Evolutionary conservation across 2,329 filamentous ascomycete genomes (phyloP), one percentile per base, ranked within the genome.

Genomic region (Teratosphaeria zuluensis): DNA sequence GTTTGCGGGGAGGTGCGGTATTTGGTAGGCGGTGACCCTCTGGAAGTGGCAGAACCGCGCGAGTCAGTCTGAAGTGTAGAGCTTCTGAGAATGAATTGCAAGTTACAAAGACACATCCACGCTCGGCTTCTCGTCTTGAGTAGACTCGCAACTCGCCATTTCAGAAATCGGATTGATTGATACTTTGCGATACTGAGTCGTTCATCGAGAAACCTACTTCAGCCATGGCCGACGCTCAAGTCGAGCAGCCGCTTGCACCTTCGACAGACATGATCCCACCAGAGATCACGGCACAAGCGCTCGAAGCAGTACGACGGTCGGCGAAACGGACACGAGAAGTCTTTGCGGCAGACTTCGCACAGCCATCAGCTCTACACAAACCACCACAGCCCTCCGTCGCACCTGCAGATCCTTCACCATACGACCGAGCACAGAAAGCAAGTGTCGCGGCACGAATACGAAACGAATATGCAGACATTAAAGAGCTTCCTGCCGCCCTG

Each of bases 391-490:
- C 74, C 53, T 72, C 75, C 3, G 73, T 77, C 58, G 74, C 76
- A 54, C 74, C 78, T 7, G 71, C 76, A 30, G 75, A 77, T 19
- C 73, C 75, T 32, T 75, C 77, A 53, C 73, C 76, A 4, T 68
- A 69, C 42, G 73, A 78, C 12, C 68, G 73, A 55, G 74, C 77
- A 52, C 75, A 79, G 59, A 73, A 73, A 62, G 71, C 77, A 53
- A 75, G 77, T 55, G 75, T 85, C 52, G 75, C 80, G 32, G 74
- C 80, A 57, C 83, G 86, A 54, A 84, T 89, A 69, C 80, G 80
- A 56, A 79, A 78, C 68, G 91, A 96, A 76, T 96, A 96, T 74
- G 82, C 85, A 66, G 79, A 86, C 68, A 86, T 94, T 24, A 84
- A 85, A 70, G 86, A 88, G 62, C 80, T 96, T 2, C 92, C 92